Percentiles rank a stretch among this genome's conserved stretches.
Conservation (phyloP, 2,329 filamentous ascomycete genomes). For the Pseudogymnoascus sp. region DNA sequence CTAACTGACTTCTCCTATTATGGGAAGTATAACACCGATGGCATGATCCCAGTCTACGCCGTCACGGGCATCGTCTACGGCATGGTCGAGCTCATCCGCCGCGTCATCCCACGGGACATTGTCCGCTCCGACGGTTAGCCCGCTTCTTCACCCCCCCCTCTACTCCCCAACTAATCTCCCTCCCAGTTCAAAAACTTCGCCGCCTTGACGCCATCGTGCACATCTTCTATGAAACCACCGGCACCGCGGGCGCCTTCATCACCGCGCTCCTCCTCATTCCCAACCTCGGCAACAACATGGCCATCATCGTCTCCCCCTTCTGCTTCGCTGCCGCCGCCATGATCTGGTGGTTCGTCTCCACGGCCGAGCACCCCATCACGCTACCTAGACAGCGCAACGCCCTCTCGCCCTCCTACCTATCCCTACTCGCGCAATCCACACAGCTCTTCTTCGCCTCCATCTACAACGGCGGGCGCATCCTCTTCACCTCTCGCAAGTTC, state of each 20-base stretch:
- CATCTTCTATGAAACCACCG: slow-evolving; percentile 44
- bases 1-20: too few species aligned
- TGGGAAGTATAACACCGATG: slow-evolving; percentile 55
- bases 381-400: slow-evolving; percentile 17
- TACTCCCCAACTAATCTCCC: too few species aligned
- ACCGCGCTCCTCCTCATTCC: slow-evolving; percentile 47
- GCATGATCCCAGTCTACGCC: slow-evolving; percentile 44
- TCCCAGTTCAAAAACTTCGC: slow-evolving; percentile 14
- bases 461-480: slow-evolving; percentile 40
- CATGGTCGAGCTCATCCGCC: slow-evolving; percentile 47
- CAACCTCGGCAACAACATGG: slow-evolving; percentile 44
- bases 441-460: slow-evolving; percentile 42
- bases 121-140: slow-evolving; percentile 38
- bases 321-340: slow-evolving; percentile 39
- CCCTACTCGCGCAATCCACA: slow-evolving; percentile 35
- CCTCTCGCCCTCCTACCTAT: slow-evolving; percentile 33
- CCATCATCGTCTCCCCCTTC: slow-evolving; percentile 45
- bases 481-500: slow-evolving; percentile 42
- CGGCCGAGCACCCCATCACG: slow-evolving; percentile 32
- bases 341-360: slow-evolving; percentile 43
- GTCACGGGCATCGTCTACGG: slow-evolving; percentile 39
- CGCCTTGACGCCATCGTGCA: slow-evolving; percentile 29
- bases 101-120: slow-evolving; percentile 46
- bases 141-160: not conserved
- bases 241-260: slow-evolving; percentile 42